phyloP scores from a whole-genome alignment of 1,284 basidiomycete species.

The Pulchroboletus neoregius region DNA sequence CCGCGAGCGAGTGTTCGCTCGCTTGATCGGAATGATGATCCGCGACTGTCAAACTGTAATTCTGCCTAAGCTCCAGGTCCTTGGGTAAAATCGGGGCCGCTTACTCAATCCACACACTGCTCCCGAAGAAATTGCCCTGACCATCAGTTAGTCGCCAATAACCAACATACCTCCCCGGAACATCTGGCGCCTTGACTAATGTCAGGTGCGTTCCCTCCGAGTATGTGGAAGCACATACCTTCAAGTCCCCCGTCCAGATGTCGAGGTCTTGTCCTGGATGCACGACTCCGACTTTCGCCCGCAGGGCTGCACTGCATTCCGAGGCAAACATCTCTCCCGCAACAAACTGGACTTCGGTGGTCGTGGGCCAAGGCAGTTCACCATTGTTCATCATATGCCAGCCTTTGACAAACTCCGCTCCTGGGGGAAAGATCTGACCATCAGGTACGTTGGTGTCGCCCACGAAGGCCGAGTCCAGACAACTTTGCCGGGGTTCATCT shows the following conservation, averaged over 20 bases:
- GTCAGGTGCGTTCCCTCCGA: constrained; percentile 4
- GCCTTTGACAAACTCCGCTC: constrained; percentile 79
- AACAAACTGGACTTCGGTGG: constrained; percentile 63
- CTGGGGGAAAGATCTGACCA: constrained; percentile 75
- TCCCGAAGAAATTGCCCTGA: constrained; percentile 60
- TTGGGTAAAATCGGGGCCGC: constrained; percentile 16
- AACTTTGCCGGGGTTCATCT: neutral
- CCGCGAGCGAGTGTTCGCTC: constrained; percentile 51
- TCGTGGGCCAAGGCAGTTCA: constrained; percentile 58
- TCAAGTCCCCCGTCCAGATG: constrained; percentile 69
- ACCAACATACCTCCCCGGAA: constrained; percentile 64
- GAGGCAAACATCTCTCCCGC: constrained; percentile 55
- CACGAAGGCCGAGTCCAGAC: constrained; percentile 54
- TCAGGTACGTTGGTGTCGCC: constrained; percentile 69
- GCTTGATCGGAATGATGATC: constrained; percentile 43
- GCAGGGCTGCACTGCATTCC: constrained; percentile 31
- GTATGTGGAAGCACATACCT: constrained; percentile 38
- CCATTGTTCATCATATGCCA: constrained; percentile 74
- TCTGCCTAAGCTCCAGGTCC: constrained; percentile 6
- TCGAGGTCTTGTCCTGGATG: constrained; percentile 55
- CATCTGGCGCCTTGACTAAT: constrained; percentile 59
- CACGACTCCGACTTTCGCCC: constrained; percentile 50
- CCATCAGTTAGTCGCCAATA: constrained; percentile 72
- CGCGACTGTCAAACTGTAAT: constrained; percentile 56
- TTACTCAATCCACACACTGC: constrained; percentile 73